Base-by-base conservation (phyloP, 495 filamentous ascomycete species). In the Trichoderma virens region DNA sequence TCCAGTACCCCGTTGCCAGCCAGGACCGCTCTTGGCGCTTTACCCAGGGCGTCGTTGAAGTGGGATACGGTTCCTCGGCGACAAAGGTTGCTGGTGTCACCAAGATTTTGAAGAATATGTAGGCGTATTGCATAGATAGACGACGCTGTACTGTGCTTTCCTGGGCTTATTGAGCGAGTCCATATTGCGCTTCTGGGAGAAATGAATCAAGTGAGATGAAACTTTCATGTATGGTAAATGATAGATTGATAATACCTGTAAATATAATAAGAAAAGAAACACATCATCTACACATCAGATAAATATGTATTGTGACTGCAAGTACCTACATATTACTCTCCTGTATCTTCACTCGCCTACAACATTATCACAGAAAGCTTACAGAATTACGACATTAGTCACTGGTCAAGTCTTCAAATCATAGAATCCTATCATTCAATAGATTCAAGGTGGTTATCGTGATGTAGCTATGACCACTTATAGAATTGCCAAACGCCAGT, bases 1-100 rank as follows among this genome's bases (percentile, higher is more conserved):
- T 96, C 68, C 86, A 88, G 68, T 97, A 97, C 76, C 93, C 93
- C 6, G 88, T 93, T 63, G 69, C 74, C 4, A 77, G 80, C 51
- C 80, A 78, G 64, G 76, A 72, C 65, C 68, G 75, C 68, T 82
- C 78, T 69, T 83, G 88, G 83, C 60, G 75, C 60, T 86, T 87
- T 64, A 78, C 79, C 4, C 81, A 69, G 66, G 83, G 82, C 31
- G 78, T 83, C 4, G 78, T 84, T n/a, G 81, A 81, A 34, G 35
- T 84, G 11, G 83, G 83, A 35, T 85, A 85, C 68, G 82, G 77
- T 30, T 64, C 74, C n/a, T 67, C 72, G 4, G 9, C 20, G 61
- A 72, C 69, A 56, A 80, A 80, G 74, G 13, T 78, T 9, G 62
- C 54, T 38, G 80, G 77, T 18, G 38, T 83, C 25, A 61, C 71